A percentile compares a stretch with the other conserved stretches of the same genome.
Conservation (phyloP, 192 early-diverging fungal genomes). For the Ramicandelaber brevisporus region DNA sequence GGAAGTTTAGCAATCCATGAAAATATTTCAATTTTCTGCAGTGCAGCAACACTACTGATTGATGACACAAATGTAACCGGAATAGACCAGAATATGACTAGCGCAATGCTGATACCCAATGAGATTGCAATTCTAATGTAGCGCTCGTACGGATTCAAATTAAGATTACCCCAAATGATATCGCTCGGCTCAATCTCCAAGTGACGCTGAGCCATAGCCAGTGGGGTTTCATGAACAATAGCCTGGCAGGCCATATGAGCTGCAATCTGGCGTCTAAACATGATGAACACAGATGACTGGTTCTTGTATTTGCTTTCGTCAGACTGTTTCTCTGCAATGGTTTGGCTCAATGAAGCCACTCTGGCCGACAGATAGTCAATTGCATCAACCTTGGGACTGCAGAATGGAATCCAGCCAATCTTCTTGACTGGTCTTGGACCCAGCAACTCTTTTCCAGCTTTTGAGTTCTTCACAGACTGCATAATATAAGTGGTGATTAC, state of each 20-base stretch:
- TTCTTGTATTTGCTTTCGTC: slow-evolving; percentile 5
- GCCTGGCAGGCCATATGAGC: slow-evolving; percentile 56
- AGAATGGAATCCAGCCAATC: slow-evolving; percentile 29
- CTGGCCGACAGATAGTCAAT: too few species aligned
- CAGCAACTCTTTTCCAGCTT: too few species aligned
- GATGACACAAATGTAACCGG: slow-evolving; percentile 30
- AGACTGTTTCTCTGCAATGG: slow-evolving; percentile 14
- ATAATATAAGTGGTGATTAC: slow-evolving; percentile 20
- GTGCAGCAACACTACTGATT: slow-evolving; percentile 20
- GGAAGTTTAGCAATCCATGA: slow-evolving; percentile 4
- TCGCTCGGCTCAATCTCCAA: slow-evolving; percentile 39
- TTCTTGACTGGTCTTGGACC: slow-evolving; percentile 10
- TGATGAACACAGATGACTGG: slow-evolving; percentile 49
- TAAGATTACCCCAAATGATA: slow-evolving; percentile 62
- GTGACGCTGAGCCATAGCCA: slow-evolving; percentile 35
- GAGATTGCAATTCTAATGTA: slow-evolving; percentile 26
- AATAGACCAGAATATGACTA: slow-evolving; percentile 50
- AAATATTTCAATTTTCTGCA: slow-evolving; percentile 25
- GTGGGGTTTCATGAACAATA: slow-evolving; percentile 27
- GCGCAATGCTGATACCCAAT: slow-evolving; percentile 15
- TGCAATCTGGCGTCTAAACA: slow-evolving; percentile 44
- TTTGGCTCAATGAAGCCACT: too few species aligned
- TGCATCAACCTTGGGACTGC: slow-evolving; percentile 10
- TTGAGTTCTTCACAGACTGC: slow-evolving; percentile 8
- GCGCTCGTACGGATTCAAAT: slow-evolving; percentile 18